phyloP scores from a whole-genome alignment of 2,329 filamentous ascomycete species.

The Macroventuria anomochaeta region DNA sequence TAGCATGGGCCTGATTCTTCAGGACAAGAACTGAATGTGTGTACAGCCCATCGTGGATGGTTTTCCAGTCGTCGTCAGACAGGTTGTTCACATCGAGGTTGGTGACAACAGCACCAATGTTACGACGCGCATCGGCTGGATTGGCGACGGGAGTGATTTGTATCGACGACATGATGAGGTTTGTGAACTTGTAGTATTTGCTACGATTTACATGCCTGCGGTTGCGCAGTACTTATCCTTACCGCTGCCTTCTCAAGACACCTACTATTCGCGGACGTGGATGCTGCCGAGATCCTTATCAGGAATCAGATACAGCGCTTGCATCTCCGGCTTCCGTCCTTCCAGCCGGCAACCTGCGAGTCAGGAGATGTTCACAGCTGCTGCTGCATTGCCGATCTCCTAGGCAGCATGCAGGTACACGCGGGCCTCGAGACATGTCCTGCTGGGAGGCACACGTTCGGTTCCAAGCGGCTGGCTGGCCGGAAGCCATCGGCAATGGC shows the following conservation, averaged over 20 bases:
- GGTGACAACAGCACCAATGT: conserved; percentile 18
- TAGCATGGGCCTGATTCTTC: conserved; percentile 68
- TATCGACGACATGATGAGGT: conserved; percentile 14
- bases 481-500: not conserved
- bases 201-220: not conserved
- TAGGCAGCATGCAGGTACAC: not conserved
- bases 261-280: not conserved
- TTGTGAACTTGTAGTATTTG: not conserved
- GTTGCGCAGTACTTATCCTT: conserved; percentile 5
- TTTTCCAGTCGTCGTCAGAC: conserved; percentile 60
- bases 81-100: conserved; percentile 22
- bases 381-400: not conserved
- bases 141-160: conserved; percentile 17
- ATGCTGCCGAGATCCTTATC: conserved; percentile 18
- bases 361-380: conserved; percentile 5
- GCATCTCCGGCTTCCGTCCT: conserved; percentile 2
- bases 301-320: not conserved
- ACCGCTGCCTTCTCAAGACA: not conserved
- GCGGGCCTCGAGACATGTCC: not conserved
- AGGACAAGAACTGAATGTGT: conserved; percentile 72
- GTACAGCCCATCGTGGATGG: conserved; percentile 71
- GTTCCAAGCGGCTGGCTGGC: not conserved
- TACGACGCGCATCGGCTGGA: conserved; percentile 8
- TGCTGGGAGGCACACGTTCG: not conserved
- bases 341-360: conserved; percentile 5